Evolutionary conservation across 345 rosid genomes (phyloP).

Genomic region (Aegle marmelos): DNA sequence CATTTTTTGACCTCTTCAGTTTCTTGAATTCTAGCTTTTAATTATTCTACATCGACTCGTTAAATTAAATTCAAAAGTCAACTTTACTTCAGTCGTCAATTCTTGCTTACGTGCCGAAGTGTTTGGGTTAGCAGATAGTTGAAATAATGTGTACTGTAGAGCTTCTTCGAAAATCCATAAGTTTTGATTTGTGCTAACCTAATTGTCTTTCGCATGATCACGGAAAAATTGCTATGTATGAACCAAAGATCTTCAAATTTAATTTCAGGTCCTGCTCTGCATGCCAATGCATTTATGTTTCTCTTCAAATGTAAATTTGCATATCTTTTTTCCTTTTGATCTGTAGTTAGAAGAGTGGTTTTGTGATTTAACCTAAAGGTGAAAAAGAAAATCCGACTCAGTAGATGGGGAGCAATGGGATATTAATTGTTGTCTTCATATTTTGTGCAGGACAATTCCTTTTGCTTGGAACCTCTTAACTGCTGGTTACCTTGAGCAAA

Average conservation of each 20-base stretch:
- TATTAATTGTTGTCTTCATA: constrained; percentile 3
- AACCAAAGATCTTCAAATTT: neutral
- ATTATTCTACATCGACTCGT: neutral
- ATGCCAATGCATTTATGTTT: too few species aligned
- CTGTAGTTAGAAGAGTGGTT: neutral
- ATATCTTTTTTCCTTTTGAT: neutral
- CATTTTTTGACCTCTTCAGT: neutral
- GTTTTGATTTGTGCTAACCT: neutral
- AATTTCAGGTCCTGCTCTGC: neutral
- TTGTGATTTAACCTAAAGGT: neutral
- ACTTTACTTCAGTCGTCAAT: neutral
- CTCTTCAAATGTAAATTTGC: neutral
- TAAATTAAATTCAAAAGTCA: neutral
- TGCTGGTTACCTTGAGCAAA: constrained; percentile 83
- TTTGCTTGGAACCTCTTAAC: constrained; percentile 96
- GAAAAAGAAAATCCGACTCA: neutral
- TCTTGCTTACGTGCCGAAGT: neutral
- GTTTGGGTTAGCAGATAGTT: neutral
- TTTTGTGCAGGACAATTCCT: constrained; percentile 81
- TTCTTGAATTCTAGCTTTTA: neutral
- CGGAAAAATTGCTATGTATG: neutral
- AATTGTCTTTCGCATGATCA: neutral
- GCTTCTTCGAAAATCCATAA: neutral
- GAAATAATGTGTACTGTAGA: neutral
- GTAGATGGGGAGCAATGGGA: neutral